Evolutionary conservation across 495 filamentous ascomycete species (phyloP).

Genomic region (Lasiosphaeria ovina): DNA sequence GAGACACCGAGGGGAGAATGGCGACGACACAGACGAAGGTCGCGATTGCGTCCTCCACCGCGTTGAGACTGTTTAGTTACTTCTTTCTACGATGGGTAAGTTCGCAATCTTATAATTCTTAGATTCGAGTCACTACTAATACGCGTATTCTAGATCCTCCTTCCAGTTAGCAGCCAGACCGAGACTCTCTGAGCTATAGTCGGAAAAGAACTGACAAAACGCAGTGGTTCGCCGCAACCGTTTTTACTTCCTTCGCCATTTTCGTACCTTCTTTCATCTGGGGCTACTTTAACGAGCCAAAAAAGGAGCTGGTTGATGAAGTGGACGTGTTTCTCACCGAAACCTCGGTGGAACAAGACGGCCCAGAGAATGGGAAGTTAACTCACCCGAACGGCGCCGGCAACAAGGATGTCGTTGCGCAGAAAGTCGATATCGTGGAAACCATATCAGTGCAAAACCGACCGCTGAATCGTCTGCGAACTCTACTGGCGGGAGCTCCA

Average conservation of each 20-base stretch:
- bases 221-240: slow-evolving; percentile 59
- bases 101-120: slow-evolving; percentile 7
- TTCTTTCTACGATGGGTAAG: slow-evolving; percentile 87
- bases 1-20: slow-evolving; percentile 11
- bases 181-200: background rate
- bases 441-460: slow-evolving; percentile 44
- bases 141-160: slow-evolving; percentile 13
- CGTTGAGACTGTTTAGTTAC: slow-evolving; percentile 60
- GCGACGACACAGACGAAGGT: slow-evolving; percentile 29
- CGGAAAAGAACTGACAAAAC: slow-evolving; percentile 16
- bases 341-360: slow-evolving; percentile 34
- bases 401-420: slow-evolving; percentile 32
- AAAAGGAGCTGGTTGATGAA: slow-evolving; percentile 60
- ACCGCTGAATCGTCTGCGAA: slow-evolving; percentile 48
- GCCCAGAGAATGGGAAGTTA: slow-evolving; percentile 17
- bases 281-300: slow-evolving; percentile 54
- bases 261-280: slow-evolving; percentile 69
- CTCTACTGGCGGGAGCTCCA: slow-evolving; percentile 74
- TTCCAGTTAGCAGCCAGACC: slow-evolving; percentile 36
- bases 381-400: background rate
- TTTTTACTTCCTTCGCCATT: slow-evolving; percentile 68
- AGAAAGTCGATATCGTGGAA: slow-evolving; percentile 51
- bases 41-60: slow-evolving; percentile 48
- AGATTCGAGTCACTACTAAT: slow-evolving; percentile 14
- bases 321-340: slow-evolving; percentile 60